Percentiles rank a stretch among this genome's conserved stretches.
Evolutionary conservation across 108 stramenopile species (phyloP).

Genomic region (Nannochloropsis gaditana): DNA sequence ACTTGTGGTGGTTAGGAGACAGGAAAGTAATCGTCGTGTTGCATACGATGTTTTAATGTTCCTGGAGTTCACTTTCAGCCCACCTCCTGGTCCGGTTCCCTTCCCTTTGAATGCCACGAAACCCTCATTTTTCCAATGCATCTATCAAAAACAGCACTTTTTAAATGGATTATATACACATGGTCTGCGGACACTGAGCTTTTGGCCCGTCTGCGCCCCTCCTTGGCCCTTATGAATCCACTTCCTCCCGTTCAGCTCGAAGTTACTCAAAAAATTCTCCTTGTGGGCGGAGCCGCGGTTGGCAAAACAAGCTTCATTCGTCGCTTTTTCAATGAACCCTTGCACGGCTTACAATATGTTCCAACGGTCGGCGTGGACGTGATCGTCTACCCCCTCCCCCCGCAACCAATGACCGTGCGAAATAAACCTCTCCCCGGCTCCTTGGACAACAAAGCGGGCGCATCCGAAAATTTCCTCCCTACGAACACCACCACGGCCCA

Average conservation of each 20-base stretch:
- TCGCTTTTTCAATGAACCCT: slow-evolving; percentile 25
- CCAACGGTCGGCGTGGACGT: slow-evolving; percentile 39
- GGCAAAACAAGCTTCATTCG: slow-evolving; percentile 37
- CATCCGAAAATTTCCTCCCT: background rate
- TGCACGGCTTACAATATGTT: slow-evolving; percentile 31
- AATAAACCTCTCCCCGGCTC: background rate
- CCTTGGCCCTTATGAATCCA: background rate
- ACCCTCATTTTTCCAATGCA: too few relatives aligned
- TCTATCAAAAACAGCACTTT: too few relatives aligned
- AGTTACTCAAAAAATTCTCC: background rate
- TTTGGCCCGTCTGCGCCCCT: too few relatives aligned
- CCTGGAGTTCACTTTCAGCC: too few relatives aligned
- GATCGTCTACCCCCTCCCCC: slow-evolving; percentile 4
- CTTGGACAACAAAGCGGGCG: background rate
- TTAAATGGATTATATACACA: too few relatives aligned
- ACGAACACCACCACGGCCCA: slow-evolving; percentile 32
- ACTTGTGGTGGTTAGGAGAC: too few relatives aligned
- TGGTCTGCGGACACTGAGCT: too few relatives aligned
- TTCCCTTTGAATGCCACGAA: too few relatives aligned
- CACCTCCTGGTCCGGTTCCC: too few relatives aligned
- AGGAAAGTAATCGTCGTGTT: too few relatives aligned
- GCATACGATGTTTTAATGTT: too few relatives aligned
- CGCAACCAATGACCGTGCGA: background rate
- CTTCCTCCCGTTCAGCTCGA: background rate
- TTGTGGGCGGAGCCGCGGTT: background rate